Conservation (phyloP, 108 stramenopile species). For the Mayamaea pseudoterrestris region DNA sequence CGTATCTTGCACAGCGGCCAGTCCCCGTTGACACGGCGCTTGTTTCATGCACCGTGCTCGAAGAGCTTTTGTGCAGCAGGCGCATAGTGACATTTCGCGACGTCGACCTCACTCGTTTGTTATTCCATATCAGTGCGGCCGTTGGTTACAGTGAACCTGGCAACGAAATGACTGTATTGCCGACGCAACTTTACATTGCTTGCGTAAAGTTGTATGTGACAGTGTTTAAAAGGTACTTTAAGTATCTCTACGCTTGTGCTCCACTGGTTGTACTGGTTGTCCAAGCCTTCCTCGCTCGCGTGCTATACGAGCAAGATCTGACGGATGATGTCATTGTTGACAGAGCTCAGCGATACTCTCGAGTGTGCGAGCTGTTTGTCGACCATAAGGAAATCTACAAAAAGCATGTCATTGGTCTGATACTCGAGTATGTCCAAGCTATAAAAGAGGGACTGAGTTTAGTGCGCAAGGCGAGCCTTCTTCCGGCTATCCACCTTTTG, state of each 20-base stretch:
- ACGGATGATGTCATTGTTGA: neutral
- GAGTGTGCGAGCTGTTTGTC: conserved; percentile 61
- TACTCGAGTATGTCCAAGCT: conserved; percentile 47
- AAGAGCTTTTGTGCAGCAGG: neutral
- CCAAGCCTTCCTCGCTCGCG: conserved; percentile 22
- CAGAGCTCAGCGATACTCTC: conserved; percentile 14
- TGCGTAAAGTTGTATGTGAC: conserved; percentile 36
- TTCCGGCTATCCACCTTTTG: conserved; percentile 50
- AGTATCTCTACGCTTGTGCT: conserved; percentile 58
- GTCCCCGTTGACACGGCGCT: neutral
- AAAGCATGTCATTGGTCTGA: conserved; percentile 61
- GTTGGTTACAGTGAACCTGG: neutral
- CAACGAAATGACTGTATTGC: conserved; percentile 9
- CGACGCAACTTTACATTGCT: conserved; percentile 19
- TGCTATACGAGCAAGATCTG: conserved; percentile 13
- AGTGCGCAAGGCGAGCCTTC: conserved; percentile 24
- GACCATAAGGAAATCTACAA: conserved; percentile 78
- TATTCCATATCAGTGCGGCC: neutral
- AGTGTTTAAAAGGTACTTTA: conserved; percentile 57
- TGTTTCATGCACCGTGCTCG: neutral
- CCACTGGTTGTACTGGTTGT: conserved; percentile 31
- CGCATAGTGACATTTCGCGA: conserved; percentile 1
- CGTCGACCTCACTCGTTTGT: neutral
- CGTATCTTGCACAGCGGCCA: neutral
- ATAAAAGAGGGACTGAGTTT: conserved; percentile 31